Evolutionary conservation across 2,329 filamentous ascomycete genomes (phyloP).

Genomic region (Fonsecaea pedrosoi): DNA sequence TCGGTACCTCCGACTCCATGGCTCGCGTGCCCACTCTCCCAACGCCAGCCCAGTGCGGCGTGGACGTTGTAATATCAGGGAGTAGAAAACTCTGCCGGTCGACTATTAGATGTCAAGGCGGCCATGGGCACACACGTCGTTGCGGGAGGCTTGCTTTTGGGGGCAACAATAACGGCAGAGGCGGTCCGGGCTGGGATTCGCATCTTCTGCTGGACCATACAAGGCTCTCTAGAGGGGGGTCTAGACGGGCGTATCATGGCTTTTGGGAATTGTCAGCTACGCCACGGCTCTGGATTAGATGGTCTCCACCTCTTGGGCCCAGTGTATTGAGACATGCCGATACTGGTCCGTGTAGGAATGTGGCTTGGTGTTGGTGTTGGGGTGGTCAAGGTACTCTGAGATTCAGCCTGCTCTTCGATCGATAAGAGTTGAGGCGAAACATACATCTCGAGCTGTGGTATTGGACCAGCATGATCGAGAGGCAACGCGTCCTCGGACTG

Average conservation of each 20-base stretch:
- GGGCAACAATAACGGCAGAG: not conserved
- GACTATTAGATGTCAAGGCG: constrained; percentile 6
- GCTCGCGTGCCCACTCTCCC: not conserved
- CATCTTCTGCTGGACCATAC: not conserved
- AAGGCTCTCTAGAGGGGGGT: not conserved
- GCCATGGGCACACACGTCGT: not conserved
- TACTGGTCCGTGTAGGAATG: not conserved
- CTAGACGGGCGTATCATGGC: not conserved
- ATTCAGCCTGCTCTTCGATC: no score
- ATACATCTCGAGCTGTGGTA: no score
- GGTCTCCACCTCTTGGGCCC: not conserved
- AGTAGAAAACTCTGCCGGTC: not conserved
- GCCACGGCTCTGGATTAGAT: not conserved
- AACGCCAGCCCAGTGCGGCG: not conserved
- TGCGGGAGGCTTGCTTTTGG: not conserved
- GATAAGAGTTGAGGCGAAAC: no score
- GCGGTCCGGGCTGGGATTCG: not conserved
- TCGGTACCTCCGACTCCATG: not conserved
- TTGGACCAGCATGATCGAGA: no score
- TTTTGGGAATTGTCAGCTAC: constrained; percentile 3
- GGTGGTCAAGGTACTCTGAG: no score
- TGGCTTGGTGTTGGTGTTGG: not conserved
- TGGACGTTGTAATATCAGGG: not conserved
- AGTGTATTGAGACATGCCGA: not conserved
- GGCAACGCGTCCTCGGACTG: no score